phyloP scores from a whole-genome alignment of 192 early-diverging fungal species.

The Coemansia biformis region DNA sequence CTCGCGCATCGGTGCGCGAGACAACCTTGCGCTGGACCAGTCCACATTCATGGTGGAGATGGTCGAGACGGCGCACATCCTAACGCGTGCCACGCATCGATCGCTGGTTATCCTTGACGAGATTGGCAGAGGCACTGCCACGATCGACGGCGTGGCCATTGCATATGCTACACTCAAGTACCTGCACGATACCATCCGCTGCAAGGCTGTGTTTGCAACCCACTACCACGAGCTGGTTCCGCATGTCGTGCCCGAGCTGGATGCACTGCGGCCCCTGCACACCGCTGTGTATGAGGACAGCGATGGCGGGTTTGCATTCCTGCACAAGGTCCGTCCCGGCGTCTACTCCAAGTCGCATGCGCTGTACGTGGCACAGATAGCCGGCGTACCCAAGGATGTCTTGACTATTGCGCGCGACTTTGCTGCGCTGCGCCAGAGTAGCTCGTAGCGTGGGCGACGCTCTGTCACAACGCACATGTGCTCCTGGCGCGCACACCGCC shows the following conservation, averaged over 20 bases:
- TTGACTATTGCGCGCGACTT: conserved; percentile 31
- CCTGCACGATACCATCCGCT: conserved; percentile 53
- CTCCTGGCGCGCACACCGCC: too few species aligned
- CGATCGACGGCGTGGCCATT: conserved; percentile 64
- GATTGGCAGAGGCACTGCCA: conserved; percentile 64
- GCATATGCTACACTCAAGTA: conserved; percentile 64
- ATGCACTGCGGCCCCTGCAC: conserved; percentile 19
- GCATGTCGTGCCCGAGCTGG: conserved; percentile 26
- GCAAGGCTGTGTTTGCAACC: conserved; percentile 70
- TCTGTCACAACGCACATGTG: too few species aligned
- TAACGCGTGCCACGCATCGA: conserved; percentile 59
- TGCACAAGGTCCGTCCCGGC: conserved; percentile 62
- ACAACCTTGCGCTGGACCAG: conserved; percentile 58
- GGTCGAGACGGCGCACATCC: conserved; percentile 77
- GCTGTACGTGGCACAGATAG: conserved; percentile 64
- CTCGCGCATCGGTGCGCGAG: conserved; percentile 70
- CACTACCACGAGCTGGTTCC: conserved; percentile 73
- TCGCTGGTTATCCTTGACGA: conserved; percentile 90
- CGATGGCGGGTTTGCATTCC: conserved; percentile 51
- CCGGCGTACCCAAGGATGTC: conserved; percentile 57
- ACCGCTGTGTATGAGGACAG: conserved; percentile 34
- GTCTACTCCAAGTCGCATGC: conserved; percentile 65
- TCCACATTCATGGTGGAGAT: conserved; percentile 90
- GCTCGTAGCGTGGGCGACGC: too few species aligned
- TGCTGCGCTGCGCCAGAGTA: too few species aligned